phyloP scores from a whole-genome alignment of 2,329 filamentous ascomycete genomes.

The Colletotrichum horii region DNA sequence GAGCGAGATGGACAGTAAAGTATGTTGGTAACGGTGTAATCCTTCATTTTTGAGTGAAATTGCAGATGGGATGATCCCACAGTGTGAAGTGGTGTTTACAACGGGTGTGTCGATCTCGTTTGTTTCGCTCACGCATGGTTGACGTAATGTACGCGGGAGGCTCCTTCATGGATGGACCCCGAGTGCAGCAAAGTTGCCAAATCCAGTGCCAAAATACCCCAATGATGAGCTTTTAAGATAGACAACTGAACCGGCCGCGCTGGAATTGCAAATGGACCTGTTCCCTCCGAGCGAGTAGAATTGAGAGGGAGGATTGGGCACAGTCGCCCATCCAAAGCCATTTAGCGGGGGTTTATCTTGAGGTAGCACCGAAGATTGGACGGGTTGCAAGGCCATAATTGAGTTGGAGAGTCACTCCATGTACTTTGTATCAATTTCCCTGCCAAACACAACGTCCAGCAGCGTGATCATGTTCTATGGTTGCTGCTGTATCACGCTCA shows the following conservation, averaged over 20 bases:
- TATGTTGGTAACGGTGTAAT: background rate
- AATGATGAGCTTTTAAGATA: background rate
- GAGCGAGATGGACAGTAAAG: background rate
- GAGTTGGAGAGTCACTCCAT: background rate
- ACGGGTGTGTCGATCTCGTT: background rate
- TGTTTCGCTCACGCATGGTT: background rate
- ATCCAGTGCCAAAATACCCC: background rate
- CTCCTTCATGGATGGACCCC: background rate
- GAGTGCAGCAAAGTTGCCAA: background rate
- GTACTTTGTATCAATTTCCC: background rate
- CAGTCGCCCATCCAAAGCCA: background rate
- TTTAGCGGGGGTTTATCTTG: background rate
- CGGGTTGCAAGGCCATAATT: background rate
- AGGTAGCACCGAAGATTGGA: slow-evolving; percentile 12
- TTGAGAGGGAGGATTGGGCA: background rate
- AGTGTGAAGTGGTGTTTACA: background rate
- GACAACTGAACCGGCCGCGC: background rate
- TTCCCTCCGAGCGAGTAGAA: background rate
- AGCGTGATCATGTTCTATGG: background rate
- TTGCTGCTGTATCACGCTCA: background rate
- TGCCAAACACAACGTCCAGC: background rate
- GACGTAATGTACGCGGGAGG: background rate
- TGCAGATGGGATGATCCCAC: background rate
- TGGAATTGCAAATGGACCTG: background rate
- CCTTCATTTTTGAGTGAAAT: background rate